Base-by-base conservation (phyloP, 129 eudicot species). In the Sambucus nigra region DNA sequence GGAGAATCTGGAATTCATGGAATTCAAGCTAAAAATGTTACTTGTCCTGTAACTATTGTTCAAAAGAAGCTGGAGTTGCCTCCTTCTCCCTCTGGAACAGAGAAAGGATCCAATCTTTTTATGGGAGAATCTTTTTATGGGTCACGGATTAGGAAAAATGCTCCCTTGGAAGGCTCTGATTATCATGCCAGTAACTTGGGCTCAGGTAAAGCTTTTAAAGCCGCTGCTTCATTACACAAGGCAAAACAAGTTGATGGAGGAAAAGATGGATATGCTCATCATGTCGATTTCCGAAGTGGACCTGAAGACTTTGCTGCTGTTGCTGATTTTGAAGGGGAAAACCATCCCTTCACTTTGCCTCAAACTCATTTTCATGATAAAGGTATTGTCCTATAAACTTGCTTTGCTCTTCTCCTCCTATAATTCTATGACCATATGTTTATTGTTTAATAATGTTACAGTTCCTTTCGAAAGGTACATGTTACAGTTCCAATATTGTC, bases 1-100 rank as follows among this genome's bases (percentile, higher is more conserved):
- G 93, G 85, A 53, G 97, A 89, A 79, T 89, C 97, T 63, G 88
- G 93, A 52, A 81, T 84, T 59, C 86, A 81, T 63, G 88, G 93
- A 52, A 81, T 84, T 59, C 86, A 81, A 24, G 94, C 64, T 20
- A 78, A 53, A 44, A 86, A 88, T 55, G 54, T 57, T 44, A 73
- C 87, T 33, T 67, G 60, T 68, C 71, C 73, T 57, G 47, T 60
- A n/a, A 47, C 73, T 18, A 60, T 70, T 13, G 53, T 25, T 20
- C 80, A 69, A 60, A 74, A 72, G 70, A 66, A 75, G 42, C 53
- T 69, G 46, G 73, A 69, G 38, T 26, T 72, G 61, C 69, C 69
- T 62, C 68, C 60, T 73, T 71, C 78, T 61, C 65, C 74, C 24
- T 59, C 75, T 47, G 85, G 64, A 17, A 78, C 69, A 33, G 73